phyloP scores from a whole-genome alignment of 2,329 filamentous ascomycete genomes.

The Colletotrichum gloeosporioides region DNA sequence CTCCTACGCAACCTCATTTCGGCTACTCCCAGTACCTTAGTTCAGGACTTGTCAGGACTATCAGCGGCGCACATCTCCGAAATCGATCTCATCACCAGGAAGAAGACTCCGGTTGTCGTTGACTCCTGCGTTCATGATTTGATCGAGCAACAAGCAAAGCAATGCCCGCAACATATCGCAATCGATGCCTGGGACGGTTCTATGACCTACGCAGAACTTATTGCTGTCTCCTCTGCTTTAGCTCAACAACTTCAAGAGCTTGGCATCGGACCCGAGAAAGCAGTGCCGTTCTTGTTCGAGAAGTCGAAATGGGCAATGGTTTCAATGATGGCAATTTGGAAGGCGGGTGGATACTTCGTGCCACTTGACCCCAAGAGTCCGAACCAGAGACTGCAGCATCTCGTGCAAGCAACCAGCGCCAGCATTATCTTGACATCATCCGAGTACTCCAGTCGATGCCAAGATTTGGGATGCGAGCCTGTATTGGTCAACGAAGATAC shows the following conservation, averaged over 20 bases:
- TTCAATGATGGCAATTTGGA: conserved; percentile 10
- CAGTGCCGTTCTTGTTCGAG: conserved; percentile 6
- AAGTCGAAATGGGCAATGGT: conserved; percentile 8
- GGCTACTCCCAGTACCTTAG: not conserved
- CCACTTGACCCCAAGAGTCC: conserved; percentile 8
- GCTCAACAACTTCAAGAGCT: conserved; percentile 15
- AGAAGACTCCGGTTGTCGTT: not conserved
- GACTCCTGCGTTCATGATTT: not conserved
- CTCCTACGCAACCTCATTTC: not conserved
- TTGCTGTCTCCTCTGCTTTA: conserved; percentile 12
- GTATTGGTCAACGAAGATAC: not conserved
- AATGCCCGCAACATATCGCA: not conserved
- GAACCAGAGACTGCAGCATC: not conserved
- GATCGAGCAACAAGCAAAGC: not conserved
- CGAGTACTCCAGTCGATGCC: not conserved
- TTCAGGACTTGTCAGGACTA: not conserved
- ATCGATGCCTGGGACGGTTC: conserved; percentile 14
- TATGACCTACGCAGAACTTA: conserved; percentile 22
- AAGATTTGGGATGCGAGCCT: not conserved
- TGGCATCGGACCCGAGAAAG: conserved; percentile 22
- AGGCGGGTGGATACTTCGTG: conserved; percentile 3
- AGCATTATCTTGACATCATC: not conserved
- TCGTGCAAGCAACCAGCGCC: not conserved
- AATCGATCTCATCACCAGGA: not conserved
- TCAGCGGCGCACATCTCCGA: not conserved